phyloP scores from a whole-genome alignment of 2,329 filamentous ascomycete genomes.

The Sclerotinia sclerotiorum region DNA sequence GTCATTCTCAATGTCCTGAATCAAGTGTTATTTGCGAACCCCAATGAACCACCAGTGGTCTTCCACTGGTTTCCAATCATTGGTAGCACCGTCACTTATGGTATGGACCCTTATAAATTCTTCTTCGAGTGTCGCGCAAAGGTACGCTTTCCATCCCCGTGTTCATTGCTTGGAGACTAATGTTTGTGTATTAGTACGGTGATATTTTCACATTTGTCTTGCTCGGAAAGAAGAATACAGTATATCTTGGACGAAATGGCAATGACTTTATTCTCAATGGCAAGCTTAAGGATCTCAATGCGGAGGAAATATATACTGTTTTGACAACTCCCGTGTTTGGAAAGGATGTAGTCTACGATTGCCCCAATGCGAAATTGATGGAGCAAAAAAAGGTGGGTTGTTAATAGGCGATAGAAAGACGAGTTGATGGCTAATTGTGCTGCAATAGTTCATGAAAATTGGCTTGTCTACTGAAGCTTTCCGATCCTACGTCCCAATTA shows the following conservation, averaged over 20 bases:
- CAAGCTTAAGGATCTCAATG: slow-evolving; percentile 84
- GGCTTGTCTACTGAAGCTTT: slow-evolving; percentile 75
- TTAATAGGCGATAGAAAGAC: not conserved
- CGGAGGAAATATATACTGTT: slow-evolving; percentile 85
- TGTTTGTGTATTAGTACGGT: slow-evolving; percentile 60
- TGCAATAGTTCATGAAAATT: slow-evolving; percentile 71
- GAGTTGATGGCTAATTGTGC: slow-evolving; percentile 28
- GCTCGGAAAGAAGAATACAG: slow-evolving; percentile 85
- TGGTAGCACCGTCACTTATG: slow-evolving; percentile 89
- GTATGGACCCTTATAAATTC: slow-evolving; percentile 90
- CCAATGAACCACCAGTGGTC: slow-evolving; percentile 76
- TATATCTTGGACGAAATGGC: slow-evolving; percentile 76
- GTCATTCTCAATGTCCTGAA: slow-evolving; percentile 76
- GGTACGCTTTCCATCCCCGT: slow-evolving; percentile 53
- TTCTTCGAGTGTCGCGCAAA: slow-evolving; percentile 73
- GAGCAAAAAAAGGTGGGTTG: slow-evolving; percentile 83
- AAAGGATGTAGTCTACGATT: slow-evolving; percentile 85
- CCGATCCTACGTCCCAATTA: slow-evolving; percentile 73
- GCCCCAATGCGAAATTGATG: slow-evolving; percentile 89
- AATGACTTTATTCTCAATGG: slow-evolving; percentile 93
- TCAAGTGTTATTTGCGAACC: slow-evolving; percentile 79
- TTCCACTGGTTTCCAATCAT: slow-evolving; percentile 82
- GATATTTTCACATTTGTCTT: slow-evolving; percentile 88
- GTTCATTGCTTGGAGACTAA: slow-evolving; percentile 24
- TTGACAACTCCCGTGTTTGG: slow-evolving; percentile 74